Conservation (phyloP, 208 protist species). For the Histomonas meleagridis region DNA sequence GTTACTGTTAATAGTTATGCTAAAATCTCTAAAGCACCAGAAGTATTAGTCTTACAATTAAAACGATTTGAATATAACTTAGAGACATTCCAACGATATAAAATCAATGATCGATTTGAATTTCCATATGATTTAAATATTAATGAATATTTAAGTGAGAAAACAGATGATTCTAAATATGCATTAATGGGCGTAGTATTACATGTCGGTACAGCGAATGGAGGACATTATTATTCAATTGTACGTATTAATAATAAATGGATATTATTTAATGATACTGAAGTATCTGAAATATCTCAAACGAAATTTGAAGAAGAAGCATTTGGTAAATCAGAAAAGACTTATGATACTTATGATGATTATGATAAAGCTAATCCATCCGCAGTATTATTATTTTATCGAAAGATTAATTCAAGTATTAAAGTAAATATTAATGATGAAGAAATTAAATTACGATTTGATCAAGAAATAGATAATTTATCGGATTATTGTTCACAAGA, state of each 20-base stretch:
- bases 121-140: not conserved
- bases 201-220: not conserved
- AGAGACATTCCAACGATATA: not conserved
- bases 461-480: not conserved
- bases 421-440: not conserved
- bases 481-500: no score
- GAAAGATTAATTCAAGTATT: not conserved
- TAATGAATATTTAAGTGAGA: not conserved
- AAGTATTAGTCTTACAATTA: not conserved
- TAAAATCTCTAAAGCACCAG: not conserved
- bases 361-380: not conserved
- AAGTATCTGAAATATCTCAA: not conserved
- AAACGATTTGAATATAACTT: constrained; percentile 15
- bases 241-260: not conserved
- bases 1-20: not conserved
- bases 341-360: not conserved
- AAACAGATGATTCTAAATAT: not conserved
- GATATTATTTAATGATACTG: constrained; percentile 1
- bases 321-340: not conserved
- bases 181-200: not conserved
- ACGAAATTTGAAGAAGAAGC: no score
- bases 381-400: not conserved
- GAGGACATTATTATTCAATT: constrained; percentile 26
- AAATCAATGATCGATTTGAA: constrained; percentile 28
- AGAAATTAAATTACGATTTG: not conserved